Percentiles rank a stretch among this genome's conserved stretches.
phyloP scores from a whole-genome alignment of 2,329 filamentous ascomycete genomes.

The Aspergillus thermomutatus region DNA sequence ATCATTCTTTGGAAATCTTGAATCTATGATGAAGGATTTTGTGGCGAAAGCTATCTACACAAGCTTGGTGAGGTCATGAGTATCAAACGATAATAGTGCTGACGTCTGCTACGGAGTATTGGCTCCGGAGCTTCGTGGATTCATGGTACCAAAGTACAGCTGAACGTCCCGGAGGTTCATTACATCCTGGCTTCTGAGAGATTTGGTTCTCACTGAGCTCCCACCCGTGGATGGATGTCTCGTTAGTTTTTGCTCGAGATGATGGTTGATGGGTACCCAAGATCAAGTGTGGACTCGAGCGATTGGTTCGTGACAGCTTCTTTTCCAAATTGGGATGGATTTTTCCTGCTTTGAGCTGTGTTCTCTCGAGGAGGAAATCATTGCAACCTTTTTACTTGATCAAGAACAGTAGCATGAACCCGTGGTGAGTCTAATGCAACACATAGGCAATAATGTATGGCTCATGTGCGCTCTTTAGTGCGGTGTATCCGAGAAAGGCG shows the following conservation, averaged over 20 bases:
- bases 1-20: no score
- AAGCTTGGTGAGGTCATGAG: neutral
- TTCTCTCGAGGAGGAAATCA: neutral
- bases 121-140: neutral
- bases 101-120: neutral
- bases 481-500: neutral
- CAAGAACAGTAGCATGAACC: neutral
- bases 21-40: neutral
- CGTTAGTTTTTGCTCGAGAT: neutral
- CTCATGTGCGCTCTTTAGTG: neutral
- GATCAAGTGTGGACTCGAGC: neutral
- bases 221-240: neutral
- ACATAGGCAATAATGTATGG: neutral
- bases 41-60: neutral
- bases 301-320: neutral
- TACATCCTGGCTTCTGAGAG: neutral
- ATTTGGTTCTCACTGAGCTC: neutral
- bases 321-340: neutral
- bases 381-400: neutral
- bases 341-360: neutral
- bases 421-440: neutral
- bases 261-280: neutral
- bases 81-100: neutral
- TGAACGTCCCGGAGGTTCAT: neutral
- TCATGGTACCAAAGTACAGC: neutral